Conservation (phyloP, 257 asterid species). For the Forsythia suspensa region DNA sequence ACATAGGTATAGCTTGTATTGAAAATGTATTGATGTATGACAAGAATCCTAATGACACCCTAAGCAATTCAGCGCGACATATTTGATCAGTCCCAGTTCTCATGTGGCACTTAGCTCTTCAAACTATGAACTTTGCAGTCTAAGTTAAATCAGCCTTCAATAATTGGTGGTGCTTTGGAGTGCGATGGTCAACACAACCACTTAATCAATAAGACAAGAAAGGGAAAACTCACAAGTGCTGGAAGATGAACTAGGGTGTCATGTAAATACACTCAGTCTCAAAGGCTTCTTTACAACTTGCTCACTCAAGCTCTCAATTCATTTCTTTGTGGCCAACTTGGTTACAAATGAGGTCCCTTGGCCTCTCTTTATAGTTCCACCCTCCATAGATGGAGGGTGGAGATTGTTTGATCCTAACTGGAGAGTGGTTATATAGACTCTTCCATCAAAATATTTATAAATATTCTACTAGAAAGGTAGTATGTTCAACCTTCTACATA, state of each 20-base stretch:
- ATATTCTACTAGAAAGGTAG: background rate
- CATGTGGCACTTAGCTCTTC: background rate
- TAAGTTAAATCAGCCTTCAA: background rate
- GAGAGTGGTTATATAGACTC: background rate
- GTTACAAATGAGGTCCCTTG: background rate
- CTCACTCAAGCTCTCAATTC: background rate
- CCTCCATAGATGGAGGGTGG: background rate
- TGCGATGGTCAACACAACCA: background rate
- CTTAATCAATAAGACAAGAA: background rate
- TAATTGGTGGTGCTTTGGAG: background rate
- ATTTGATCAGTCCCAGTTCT: background rate
- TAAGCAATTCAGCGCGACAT: background rate
- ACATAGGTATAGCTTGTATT: background rate
- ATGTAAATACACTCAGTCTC: background rate
- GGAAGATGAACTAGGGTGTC: background rate
- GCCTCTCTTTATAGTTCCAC: background rate
- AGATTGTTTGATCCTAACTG: background rate
- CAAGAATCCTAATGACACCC: background rate
- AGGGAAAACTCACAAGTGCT: background rate
- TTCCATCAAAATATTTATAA: background rate
- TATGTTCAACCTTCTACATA: background rate
- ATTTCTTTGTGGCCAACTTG: background rate
- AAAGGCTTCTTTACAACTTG: background rate
- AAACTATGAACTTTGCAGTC: background rate
- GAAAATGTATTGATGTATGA: background rate